Evolutionary conservation across 345 rosid species (phyloP).

Genomic region (Acer campestre): DNA sequence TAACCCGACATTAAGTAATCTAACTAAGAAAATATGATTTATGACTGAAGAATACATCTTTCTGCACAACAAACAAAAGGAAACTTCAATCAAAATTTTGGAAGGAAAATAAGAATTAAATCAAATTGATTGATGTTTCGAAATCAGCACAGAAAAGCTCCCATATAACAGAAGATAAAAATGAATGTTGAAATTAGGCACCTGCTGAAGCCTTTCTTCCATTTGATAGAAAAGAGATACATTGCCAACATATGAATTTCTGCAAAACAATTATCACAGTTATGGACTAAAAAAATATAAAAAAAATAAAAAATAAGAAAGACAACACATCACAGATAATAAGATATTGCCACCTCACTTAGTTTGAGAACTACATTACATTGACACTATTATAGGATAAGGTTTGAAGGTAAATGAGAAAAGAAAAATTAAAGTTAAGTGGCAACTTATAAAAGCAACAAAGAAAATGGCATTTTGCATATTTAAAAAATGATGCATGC

Average conservation of each 20-base stretch:
- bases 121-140: slow-evolving; percentile 4
- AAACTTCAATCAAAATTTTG: neutral
- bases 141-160: neutral
- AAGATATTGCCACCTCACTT: neutral
- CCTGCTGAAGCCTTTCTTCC: slow-evolving; percentile 78
- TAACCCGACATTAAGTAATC: neutral
- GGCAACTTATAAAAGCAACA: neutral
- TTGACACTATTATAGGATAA: neutral
- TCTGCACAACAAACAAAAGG: neutral
- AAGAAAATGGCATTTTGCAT: neutral
- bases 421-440: neutral
- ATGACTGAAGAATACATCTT: neutral
- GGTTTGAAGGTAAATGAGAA: neutral
- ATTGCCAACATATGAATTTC: slow-evolving; percentile 89
- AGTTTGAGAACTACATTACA: neutral
- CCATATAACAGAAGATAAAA: slow-evolving; percentile 20
- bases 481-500: neutral
- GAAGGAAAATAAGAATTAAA: slow-evolving; percentile 7
- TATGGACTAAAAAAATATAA: neutral
- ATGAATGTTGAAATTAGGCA: slow-evolving; percentile 15
- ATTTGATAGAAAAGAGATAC: slow-evolving; percentile 64
- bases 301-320: neutral
- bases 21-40: neutral
- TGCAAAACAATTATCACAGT: slow-evolving; percentile 32
- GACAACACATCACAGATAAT: neutral